Conservation (phyloP, 164 flowering plant genomes). For the Malania oleifera region DNA sequence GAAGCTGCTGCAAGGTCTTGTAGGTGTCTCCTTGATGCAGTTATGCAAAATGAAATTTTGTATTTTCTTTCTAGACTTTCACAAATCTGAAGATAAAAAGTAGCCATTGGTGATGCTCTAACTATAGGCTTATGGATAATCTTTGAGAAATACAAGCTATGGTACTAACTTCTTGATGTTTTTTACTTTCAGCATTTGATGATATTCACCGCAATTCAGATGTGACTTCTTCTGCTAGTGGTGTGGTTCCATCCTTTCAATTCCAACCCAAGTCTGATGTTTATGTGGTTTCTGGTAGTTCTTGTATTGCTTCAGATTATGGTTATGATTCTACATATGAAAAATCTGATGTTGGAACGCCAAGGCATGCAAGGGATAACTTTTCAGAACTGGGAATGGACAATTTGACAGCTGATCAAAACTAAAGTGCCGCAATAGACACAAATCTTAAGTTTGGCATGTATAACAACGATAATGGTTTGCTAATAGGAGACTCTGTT, state of each 20-base stretch:
- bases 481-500: not conserved
- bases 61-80: no score
- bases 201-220: not conserved
- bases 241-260: not conserved
- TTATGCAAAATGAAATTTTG: no score
- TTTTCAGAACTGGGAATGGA: not conserved
- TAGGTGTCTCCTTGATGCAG: slow-evolving; percentile 2
- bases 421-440: not conserved
- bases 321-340: not conserved
- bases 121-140: not conserved
- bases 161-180: not conserved
- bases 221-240: not conserved
- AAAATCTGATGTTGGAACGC: not conserved
- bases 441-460: not conserved
- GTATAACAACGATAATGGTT: not conserved
- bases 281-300: not conserved
- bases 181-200: not conserved
- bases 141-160: not conserved
- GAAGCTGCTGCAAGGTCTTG: slow-evolving; percentile 12
- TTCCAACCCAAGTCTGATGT: not conserved
- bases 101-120: not conserved
- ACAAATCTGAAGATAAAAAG: no score
- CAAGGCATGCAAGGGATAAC: not conserved
- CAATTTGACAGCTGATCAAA: not conserved
- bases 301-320: slow-evolving; percentile 1